These are phyloP conservation scores for Fusarium incarnatum DNA, from an alignment of 2,329 filamentous ascomycete genomes.

Conservation along the genomic window DNA sequence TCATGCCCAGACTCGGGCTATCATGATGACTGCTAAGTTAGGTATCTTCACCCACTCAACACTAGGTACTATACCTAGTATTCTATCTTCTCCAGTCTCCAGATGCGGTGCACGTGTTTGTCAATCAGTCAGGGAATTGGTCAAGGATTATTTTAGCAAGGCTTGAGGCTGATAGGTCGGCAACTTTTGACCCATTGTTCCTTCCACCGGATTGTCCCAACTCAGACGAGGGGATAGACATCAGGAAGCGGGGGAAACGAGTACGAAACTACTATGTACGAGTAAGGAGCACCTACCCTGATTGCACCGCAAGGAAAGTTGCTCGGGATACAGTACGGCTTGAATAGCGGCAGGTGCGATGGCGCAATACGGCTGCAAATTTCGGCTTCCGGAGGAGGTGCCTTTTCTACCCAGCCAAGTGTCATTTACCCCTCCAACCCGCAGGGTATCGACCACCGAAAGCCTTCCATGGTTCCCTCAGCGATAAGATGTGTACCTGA, in stretches of 20 bases:
- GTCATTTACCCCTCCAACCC: slow-evolving; percentile 43
- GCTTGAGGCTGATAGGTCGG: slow-evolving; percentile 41
- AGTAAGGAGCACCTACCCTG: slow-evolving; percentile 16
- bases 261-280: slow-evolving; percentile 10
- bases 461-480: slow-evolving; percentile 12
- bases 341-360: slow-evolving; percentile 37
- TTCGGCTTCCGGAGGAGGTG: slow-evolving; percentile 31
- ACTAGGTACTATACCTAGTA: too few species aligned
- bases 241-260: slow-evolving; percentile 32
- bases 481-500: slow-evolving; percentile 38
- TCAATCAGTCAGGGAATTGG: slow-evolving; percentile 47
- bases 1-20: slow-evolving; percentile 28
- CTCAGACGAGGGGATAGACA: slow-evolving; percentile 11
- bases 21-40: slow-evolving; percentile 27
- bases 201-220: slow-evolving; percentile 24
- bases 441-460: slow-evolving; percentile 29
- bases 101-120: slow-evolving; percentile 42
- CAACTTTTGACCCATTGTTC: slow-evolving; percentile 23
- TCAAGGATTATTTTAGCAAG: slow-evolving; percentile 24
- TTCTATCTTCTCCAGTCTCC: slow-evolving; percentile 32
- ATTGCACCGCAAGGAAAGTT: neutral
- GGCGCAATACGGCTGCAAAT: slow-evolving; percentile 43
- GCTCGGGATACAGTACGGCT: neutral
- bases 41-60: slow-evolving; percentile 16
- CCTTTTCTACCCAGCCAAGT: slow-evolving; percentile 32